Base-by-base conservation (phyloP, 768 basidiomycete genomes). In the Macrocybe gigantea region DNA sequence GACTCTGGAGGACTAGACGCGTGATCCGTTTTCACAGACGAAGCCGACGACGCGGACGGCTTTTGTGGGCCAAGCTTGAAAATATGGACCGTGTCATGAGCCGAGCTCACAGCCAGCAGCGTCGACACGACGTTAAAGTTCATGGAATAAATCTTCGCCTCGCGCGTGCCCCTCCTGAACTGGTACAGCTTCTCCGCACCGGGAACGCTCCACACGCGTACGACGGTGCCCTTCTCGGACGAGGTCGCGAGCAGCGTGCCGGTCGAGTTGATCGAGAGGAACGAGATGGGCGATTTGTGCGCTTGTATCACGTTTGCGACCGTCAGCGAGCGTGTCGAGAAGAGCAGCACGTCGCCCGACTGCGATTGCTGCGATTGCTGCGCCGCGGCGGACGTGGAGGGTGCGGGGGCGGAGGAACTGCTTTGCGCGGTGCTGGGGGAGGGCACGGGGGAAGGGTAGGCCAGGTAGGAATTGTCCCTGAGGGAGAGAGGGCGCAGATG, bases 301-400 rank as follows among this genome's bases (percentile, higher is more conserved):
- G 96, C 96, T 60, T 93, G 94, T 49, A 99, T 88, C 58, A 95
- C 92, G 71, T 99, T 98, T 38, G 90, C 81, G 30, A 94, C 90
- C 2, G 88, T 88, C 30, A 97, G 80, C 6, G 89, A 83, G 47
- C 93, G 84, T 1, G 95, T 94, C 44, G 91, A 92, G 74, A 98
- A 98, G 29, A 99, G 73, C 56, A 96, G 82, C 44, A 98, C 93
- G 65, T 98, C 94, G 52, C 91, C 88, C 5, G 82, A 75, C 54
- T 79, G 82, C 22, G 22, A 22, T 9, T 70, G 58, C 31, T 61
- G 50, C 43, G 49, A 49, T 5, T 70, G 58, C 0, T 70, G 43
- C 2, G 69, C 52, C n/a, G 70, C 55, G 3, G 72, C 57, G 29
- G 62, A 63, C 45, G 60, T 57, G 6, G 74, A 53, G 15, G 67